These are phyloP conservation scores for Copromyces sp. DNA, from an alignment of 495 filamentous ascomycete species.

Conservation along the genomic window DNA sequence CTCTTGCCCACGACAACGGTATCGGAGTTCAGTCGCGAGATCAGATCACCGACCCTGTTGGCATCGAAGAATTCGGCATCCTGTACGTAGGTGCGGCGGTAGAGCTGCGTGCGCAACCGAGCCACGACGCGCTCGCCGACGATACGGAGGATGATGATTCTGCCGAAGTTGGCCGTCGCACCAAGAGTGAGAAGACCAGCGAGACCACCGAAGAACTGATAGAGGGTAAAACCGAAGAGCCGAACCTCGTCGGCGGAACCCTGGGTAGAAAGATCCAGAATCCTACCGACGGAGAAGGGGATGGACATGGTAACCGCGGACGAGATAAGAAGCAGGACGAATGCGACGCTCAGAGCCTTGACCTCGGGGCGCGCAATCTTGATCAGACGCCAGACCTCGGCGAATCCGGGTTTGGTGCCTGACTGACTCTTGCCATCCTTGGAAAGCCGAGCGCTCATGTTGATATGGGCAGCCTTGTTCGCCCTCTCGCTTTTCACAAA, in stretches of 20 bases:
- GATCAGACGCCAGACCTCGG: slow-evolving; percentile 77
- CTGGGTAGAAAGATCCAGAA: slow-evolving; percentile 59
- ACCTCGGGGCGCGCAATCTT: slow-evolving; percentile 81
- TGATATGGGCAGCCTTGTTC: slow-evolving; percentile 76
- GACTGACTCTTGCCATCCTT: slow-evolving; percentile 66
- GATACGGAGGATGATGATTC: slow-evolving; percentile 88
- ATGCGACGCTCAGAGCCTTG: slow-evolving; percentile 66
- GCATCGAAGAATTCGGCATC: slow-evolving; percentile 99
- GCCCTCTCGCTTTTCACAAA: slow-evolving; percentile 56
- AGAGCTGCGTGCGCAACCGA: slow-evolving; percentile 78
- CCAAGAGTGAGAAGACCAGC: slow-evolving; percentile 26
- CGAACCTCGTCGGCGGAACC: slow-evolving; percentile 21
- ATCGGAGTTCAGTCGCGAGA: slow-evolving; percentile 88
- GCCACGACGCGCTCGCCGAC: slow-evolving; percentile 92
- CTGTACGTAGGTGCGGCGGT: slow-evolving; percentile 80
- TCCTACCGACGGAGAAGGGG: slow-evolving; percentile 90
- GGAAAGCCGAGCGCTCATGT: slow-evolving; percentile 74
- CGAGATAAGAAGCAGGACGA: slow-evolving; percentile 74
- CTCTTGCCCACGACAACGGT: slow-evolving; percentile 97
- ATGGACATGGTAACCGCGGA: slow-evolving; percentile 89
- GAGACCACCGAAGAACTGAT: slow-evolving; percentile 31
- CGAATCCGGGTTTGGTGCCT: slow-evolving; percentile 52
- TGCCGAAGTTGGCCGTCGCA: slow-evolving; percentile 73
- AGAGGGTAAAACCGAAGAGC: slow-evolving; percentile 26
- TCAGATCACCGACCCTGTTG: slow-evolving; percentile 90